Evolutionary conservation across 495 filamentous ascomycete species (phyloP).

Genomic region (Penicillium angulare): DNA sequence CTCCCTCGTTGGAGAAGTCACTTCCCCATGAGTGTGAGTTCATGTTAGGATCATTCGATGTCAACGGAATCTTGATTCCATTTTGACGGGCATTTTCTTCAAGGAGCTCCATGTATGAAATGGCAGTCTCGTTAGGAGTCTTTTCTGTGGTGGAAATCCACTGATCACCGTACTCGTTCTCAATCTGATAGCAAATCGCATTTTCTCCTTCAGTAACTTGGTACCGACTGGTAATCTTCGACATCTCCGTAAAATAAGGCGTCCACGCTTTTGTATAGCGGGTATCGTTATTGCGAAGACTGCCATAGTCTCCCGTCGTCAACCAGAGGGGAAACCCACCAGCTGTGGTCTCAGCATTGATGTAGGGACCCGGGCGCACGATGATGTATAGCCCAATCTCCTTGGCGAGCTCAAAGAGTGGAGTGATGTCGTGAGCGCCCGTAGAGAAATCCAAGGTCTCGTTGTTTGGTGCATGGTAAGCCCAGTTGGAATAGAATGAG

Average conservation of each 20-base stretch:
- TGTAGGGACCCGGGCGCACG: conserved; percentile 40
- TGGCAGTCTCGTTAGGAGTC: conserved; percentile 47
- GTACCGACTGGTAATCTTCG: conserved; percentile 48
- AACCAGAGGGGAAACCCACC: conserved; percentile 62
- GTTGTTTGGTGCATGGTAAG: conserved; percentile 53
- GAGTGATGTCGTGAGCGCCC: conserved; percentile 52
- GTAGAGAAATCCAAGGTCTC: conserved; percentile 55
- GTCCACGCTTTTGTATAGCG: conserved; percentile 52
- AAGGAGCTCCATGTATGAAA: conserved; percentile 57
- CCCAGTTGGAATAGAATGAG: conserved; percentile 58
- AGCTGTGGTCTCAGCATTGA: conserved; percentile 53
- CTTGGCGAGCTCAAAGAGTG: conserved; percentile 54
- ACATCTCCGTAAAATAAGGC: conserved; percentile 49
- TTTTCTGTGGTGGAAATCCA: conserved; percentile 40
- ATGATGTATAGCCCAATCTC: conserved; percentile 42
- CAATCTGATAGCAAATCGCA: conserved; percentile 55
- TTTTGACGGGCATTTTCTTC: conserved; percentile 46
- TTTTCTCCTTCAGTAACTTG: conserved; percentile 58
- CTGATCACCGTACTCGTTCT: conserved; percentile 62
- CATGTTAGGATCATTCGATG: conserved; percentile 55
- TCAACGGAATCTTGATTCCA: conserved; percentile 54
- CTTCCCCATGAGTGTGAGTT: conserved; percentile 52
- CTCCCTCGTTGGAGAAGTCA: conserved; percentile 51
- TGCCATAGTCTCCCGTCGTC: conserved; percentile 60
- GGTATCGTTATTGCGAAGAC: conserved; percentile 55